phyloP scores from a whole-genome alignment of 1,139 yeast species.

The Sugiyamaella sp. region DNA sequence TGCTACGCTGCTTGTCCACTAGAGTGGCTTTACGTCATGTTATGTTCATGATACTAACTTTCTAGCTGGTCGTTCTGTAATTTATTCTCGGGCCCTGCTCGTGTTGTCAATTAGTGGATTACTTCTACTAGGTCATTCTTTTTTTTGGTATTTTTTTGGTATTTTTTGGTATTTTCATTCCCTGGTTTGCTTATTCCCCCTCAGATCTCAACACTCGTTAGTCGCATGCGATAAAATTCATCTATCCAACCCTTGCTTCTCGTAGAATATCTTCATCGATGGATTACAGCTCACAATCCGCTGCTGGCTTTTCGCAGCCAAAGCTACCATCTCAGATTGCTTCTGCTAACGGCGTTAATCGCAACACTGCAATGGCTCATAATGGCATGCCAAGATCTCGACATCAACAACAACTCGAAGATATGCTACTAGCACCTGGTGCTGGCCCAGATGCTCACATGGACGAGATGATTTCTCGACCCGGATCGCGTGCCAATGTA shows the following conservation, averaged over 20 bases:
- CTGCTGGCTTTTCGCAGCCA: not conserved
- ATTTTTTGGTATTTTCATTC: not conserved
- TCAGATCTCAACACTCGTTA: not conserved
- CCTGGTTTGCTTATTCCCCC: no score
- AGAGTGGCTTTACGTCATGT: no score
- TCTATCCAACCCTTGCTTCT: not conserved
- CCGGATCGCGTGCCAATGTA: not conserved
- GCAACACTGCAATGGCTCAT: constrained; percentile 17
- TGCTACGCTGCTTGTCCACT: no score
- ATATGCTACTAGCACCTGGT: constrained; percentile 29
- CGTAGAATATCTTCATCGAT: not conserved
- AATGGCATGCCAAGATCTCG: constrained; percentile 40
- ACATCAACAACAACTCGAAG: constrained; percentile 36
- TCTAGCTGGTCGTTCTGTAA: not conserved
- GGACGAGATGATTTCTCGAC: constrained; percentile 16
- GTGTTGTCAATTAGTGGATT: not conserved
- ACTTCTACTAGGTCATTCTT: not conserved
- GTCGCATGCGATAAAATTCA: not conserved
- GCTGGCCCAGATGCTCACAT: constrained; percentile 13
- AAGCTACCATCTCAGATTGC: not conserved
- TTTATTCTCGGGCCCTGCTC: not conserved
- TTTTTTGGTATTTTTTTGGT: not conserved
- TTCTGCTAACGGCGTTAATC: not conserved
- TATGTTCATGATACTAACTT: not conserved
- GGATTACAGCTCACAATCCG: not conserved